Conservation (phyloP, 345 rosid species). For the Camelina hispida region DNA sequence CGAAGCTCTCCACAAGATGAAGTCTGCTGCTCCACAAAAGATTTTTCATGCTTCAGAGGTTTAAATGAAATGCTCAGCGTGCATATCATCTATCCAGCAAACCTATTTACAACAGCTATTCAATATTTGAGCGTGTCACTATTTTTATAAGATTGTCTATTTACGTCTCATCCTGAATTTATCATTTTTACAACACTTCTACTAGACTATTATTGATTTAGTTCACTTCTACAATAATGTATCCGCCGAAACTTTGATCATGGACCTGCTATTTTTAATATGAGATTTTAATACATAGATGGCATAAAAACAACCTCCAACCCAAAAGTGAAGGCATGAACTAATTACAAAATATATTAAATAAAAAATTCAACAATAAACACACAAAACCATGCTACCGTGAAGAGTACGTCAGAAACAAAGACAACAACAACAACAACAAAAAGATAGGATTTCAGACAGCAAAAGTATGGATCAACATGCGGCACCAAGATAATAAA, state of each 20-base stretch:
- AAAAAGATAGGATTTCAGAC: not conserved
- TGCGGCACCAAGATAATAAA: slow-evolving; percentile 27
- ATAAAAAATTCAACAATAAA: too few species aligned
- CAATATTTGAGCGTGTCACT: too few species aligned
- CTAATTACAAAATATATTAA: too few species aligned
- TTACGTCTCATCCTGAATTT: not conserved
- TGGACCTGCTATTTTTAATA: too few species aligned
- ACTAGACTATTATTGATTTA: too few species aligned
- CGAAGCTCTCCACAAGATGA: slow-evolving; percentile 55
- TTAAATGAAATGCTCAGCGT: not conserved
- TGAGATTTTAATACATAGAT: not conserved
- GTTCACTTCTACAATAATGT: not conserved
- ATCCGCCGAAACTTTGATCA: not conserved
- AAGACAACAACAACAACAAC: not conserved
- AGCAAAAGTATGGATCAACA: slow-evolving; percentile 36
- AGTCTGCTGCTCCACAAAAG: slow-evolving; percentile 35
- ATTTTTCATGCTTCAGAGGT: not conserved
- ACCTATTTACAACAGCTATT: too few species aligned
- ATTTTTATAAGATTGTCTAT: not conserved
- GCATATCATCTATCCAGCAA: too few species aligned
- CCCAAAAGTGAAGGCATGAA: not conserved
- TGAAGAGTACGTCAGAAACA: slow-evolving; percentile 9
- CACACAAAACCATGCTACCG: too few species aligned
- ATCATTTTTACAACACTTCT: not conserved
- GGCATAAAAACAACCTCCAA: not conserved